Base-by-base conservation (phyloP, 2,329 filamentous ascomycete genomes). In the Plectosphaerella cucumerina region DNA sequence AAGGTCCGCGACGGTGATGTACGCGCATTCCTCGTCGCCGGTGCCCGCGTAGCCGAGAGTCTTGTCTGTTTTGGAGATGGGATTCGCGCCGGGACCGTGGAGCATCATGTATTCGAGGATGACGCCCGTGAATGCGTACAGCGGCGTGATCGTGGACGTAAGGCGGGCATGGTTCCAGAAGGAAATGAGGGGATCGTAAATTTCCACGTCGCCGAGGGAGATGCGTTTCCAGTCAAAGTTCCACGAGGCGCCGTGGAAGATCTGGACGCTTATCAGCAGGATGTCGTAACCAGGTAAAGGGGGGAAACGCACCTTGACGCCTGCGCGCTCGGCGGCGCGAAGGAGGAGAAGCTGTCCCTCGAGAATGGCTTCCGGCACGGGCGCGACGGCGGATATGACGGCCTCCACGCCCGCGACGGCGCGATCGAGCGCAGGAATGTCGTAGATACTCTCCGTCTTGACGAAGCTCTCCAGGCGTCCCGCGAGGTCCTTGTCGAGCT, bases 321-420 rank as follows among this genome's bases (percentile, higher is more conserved):
- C 60, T 6, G 65, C 65, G 6, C 64, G 55, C 51, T 70, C 68
- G 1, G 63, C 64, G 1, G 67, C 66, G 5, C 63, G 57, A 1
- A 71, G 56, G 3, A 71, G 62, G 18, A 66, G 51, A 2, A 71
- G 56, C 20, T 70, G 62, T 4, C 59, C 63, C 8, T 69, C 67
- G 11, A 71, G 26, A 31, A 31, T 31, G 26, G 12, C 26, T 31
- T 31, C 4, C 12, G 26, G 26, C 67, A 21, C 8, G 10, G 15
- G 18, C 12, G 15, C 6, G n/a, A 21, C 41, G 41, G 41, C 41
- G 3, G 41, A 43, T 12, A 43, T 43, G 3, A 43, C 22, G 15
- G 41, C 41, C 6, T 43, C 41, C 3, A 43, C 41, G 18, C 41
- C 41, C 12, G 18, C 41, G n/a, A 43, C 41, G 12, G 41, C 41